Percentiles rank a stretch among this genome's conserved stretches.
These are phyloP conservation scores for Metarhizium robertsii DNA, from an alignment of 2,329 filamentous ascomycete species.

Conservation along the genomic window DNA sequence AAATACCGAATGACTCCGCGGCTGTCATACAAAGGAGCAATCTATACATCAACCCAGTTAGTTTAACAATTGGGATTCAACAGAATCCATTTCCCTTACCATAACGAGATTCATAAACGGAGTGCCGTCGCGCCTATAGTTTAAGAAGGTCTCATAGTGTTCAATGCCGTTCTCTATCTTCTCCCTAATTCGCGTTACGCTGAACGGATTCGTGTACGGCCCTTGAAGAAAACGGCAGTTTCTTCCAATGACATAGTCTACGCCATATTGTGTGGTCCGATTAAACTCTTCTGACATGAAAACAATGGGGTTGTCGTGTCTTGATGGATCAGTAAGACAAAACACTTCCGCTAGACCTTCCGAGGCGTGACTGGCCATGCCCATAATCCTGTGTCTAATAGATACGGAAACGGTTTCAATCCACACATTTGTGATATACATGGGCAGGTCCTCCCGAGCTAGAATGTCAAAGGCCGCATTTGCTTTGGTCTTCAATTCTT, in stretches of 20 bases:
- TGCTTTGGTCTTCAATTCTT: constrained; percentile 51
- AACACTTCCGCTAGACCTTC: constrained; percentile 69
- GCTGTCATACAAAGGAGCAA: constrained; percentile 58
- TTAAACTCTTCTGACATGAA: constrained; percentile 71
- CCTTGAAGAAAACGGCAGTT: constrained; percentile 76
- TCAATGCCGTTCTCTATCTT: constrained; percentile 56
- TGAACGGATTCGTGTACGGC: constrained; percentile 56
- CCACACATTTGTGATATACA: constrained; percentile 61
- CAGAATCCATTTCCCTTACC: constrained; percentile 23
- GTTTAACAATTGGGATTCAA: background rate
- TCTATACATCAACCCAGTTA: constrained; percentile 39
- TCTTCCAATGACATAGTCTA: constrained; percentile 57
- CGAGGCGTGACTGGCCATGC: constrained; percentile 56
- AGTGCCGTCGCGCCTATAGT: constrained; percentile 68
- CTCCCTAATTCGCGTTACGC: constrained; percentile 51
- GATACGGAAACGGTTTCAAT: constrained; percentile 58
- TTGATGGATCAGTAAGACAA: constrained; percentile 63
- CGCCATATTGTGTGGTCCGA: constrained; percentile 58
- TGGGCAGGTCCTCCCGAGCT: constrained; percentile 58
- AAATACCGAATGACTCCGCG: constrained; percentile 57
- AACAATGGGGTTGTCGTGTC: constrained; percentile 63
- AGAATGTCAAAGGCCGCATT: constrained; percentile 53
- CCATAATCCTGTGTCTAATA: constrained; percentile 57
- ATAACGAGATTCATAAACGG: constrained; percentile 71
- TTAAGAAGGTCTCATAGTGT: constrained; percentile 64